Evolutionary conservation across 495 filamentous ascomycete species (phyloP), one percentile per base, ranked within the genome.

Genomic region (Oleoguttula mirabilis): DNA sequence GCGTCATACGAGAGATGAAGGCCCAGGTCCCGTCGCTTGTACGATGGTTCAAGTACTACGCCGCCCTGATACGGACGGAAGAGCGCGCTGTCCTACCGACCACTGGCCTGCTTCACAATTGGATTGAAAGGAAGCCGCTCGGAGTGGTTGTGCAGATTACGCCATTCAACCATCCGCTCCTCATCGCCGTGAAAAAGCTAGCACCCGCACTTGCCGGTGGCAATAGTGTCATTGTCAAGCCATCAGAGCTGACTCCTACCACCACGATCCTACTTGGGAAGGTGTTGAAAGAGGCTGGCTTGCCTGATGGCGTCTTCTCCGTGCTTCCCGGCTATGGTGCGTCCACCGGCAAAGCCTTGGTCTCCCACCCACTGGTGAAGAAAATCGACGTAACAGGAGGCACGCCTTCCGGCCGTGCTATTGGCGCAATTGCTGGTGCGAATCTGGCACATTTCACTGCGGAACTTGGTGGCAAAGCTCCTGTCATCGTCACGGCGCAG

Each of bases 361-460:
- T 71, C 14, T 60, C 64, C 22, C 66, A 73, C 36, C 60, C 69
- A 3, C 43, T 63, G 1, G 61, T 80, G 21, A 60, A 65, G 17
- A 78, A 78, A 48, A 71, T 82, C n/a, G 72, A 77, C 42, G 60
- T 80, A 4, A 80, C 75, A 0, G 77, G 76, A 14, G 70, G 73
- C 0, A 66, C 68, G 14, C 52, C 37, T 1, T 72, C 77, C 0
- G 56, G 65, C 5, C 59, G 48, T 16, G 63, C 66, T 2, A 65
- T 70, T 43, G 72, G 69, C 0, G 54, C 60, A 1, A 54, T 68
- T 10, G 73, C 65, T 0, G 68, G 69, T 1, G 48, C 56, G 10
- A 75, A 76, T 43, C 51, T 79, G 28, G 64, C 67, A 12, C 66
- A 64, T 14, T 71, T 71, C 35, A 76, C 72, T 14, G 71, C 73